Evolutionary conservation across 2,329 filamentous ascomycete species (phyloP).

Genomic region (Exserohilum rostratum): DNA sequence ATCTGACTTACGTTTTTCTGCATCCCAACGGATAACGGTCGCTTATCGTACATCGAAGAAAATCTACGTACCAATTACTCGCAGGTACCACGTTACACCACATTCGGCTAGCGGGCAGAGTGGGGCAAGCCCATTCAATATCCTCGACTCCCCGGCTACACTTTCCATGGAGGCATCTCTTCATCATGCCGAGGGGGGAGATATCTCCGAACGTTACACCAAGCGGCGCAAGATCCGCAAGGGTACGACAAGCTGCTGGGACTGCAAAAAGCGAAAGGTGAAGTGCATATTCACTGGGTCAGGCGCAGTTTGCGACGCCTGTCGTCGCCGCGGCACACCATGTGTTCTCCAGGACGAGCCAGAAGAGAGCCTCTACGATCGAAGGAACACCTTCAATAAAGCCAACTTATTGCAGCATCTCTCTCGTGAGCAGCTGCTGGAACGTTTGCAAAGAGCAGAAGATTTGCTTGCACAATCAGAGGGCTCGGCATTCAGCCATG

Average conservation of each 20-base stretch:
- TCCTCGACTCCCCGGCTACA: not conserved
- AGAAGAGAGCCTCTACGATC: constrained; percentile 13
- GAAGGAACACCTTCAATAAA: not conserved
- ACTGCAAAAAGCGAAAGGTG: constrained; percentile 32
- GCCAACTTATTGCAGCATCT: not conserved
- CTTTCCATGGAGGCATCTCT: too few relatives aligned
- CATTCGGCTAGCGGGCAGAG: not conserved
- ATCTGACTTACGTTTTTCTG: too few relatives aligned
- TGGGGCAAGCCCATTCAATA: not conserved
- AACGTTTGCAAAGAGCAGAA: constrained; percentile 21
- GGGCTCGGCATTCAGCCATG: not conserved
- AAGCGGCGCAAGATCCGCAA: constrained; percentile 30
- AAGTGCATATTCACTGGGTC: constrained; percentile 19
- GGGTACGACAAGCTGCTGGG: constrained; percentile 33
- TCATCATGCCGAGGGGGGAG: not conserved
- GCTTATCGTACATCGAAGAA: too few relatives aligned
- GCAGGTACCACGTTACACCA: not conserved
- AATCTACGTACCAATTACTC: too few relatives aligned
- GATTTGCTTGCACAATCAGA: not conserved
- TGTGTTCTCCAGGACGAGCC: constrained; percentile 27
- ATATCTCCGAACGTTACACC: constrained; percentile 4
- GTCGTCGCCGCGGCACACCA: constrained; percentile 18
- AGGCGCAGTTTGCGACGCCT: constrained; percentile 18
- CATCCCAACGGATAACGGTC: too few relatives aligned
- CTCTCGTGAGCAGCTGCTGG: constrained; percentile 3